Evolutionary conservation across 192 early-diverging fungal genomes (phyloP).

Genomic region (Backusella australiensis): DNA sequence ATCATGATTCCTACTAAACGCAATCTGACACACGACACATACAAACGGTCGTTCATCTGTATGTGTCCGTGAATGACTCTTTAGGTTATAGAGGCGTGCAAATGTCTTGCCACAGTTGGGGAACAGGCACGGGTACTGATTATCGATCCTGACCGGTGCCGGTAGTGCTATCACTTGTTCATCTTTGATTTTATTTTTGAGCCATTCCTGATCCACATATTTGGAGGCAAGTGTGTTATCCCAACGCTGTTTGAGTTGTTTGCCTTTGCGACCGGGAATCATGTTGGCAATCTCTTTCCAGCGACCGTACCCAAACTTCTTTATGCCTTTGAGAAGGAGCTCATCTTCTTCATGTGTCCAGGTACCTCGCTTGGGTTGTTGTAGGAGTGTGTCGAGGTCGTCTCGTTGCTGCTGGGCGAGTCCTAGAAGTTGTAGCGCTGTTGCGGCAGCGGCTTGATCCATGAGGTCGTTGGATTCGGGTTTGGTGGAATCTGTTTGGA

Average conservation of each 20-base stretch:
- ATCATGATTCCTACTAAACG: conserved; percentile 75
- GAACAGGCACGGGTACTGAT: conserved; percentile 50
- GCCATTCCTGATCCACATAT: conserved; percentile 32
- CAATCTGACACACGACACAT: conserved; percentile 40
- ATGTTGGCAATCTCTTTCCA: conserved; percentile 39
- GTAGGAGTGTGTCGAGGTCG: not conserved
- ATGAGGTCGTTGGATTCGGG: conserved; percentile 9
- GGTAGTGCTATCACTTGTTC: no score
- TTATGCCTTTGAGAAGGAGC: conserved; percentile 26
- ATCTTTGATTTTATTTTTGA: conserved; percentile 20
- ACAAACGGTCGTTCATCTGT: conserved; percentile 70
- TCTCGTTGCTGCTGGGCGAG: conserved; percentile 2
- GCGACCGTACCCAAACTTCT: conserved; percentile 29
- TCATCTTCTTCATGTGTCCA: conserved; percentile 42
- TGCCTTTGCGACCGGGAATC: conserved; percentile 34
- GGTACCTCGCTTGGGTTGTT: conserved; percentile 13
- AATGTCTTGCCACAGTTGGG: conserved; percentile 84
- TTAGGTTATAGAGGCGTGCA: conserved; percentile 87
- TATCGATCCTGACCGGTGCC: no score
- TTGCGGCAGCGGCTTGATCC: conserved; percentile 30
- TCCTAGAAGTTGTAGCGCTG: conserved; percentile 27
- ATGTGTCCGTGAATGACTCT: conserved; percentile 83
- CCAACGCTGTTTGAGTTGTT: conserved; percentile 38
- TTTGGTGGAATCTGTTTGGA: not conserved
- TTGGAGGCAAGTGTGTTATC: conserved; percentile 34